Evolutionary conservation across 352 stramenopile genomes (phyloP).

Genomic region (Pythium plurisporium): DNA sequence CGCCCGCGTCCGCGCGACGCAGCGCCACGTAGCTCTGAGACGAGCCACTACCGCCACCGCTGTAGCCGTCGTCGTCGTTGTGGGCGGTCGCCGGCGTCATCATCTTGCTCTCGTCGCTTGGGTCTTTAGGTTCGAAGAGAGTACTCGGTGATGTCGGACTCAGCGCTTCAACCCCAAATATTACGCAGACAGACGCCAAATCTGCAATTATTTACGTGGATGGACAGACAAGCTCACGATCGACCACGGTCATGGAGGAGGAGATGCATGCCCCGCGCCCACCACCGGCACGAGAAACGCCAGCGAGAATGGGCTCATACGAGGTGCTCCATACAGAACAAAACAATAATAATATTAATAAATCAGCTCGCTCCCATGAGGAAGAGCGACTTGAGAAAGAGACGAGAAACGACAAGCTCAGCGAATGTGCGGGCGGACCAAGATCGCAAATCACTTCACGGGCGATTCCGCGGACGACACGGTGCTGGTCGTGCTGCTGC

Average conservation of each 20-base stretch:
- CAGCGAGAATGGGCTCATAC: no score
- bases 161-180: slow-evolving; percentile 5
- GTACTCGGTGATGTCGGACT: not conserved
- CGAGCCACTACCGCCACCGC: not conserved
- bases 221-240: not conserved
- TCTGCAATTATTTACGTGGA: not conserved
- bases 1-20: not conserved
- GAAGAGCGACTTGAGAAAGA: not conserved
- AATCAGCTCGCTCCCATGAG: slow-evolving; percentile 5
- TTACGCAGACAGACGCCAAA: not conserved
- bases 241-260: not conserved
- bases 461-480: slow-evolving; percentile 27
- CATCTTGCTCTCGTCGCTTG: slow-evolving; percentile 9
- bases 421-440: not conserved
- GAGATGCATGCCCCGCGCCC: no score
- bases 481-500: slow-evolving; percentile 38
- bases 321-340: no score
- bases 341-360: slow-evolving; percentile 28
- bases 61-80: slow-evolving; percentile 10
- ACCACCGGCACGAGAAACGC: no score
- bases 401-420: not conserved
- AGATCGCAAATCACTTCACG: slow-evolving; percentile 14
- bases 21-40: slow-evolving; percentile 11
- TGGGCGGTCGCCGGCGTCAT: slow-evolving; percentile 17
- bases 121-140: not conserved